Percentiles rank a stretch among this genome's conserved stretches.
phyloP scores from a whole-genome alignment of 345 rosid genomes.

The Populus euphratica region DNA sequence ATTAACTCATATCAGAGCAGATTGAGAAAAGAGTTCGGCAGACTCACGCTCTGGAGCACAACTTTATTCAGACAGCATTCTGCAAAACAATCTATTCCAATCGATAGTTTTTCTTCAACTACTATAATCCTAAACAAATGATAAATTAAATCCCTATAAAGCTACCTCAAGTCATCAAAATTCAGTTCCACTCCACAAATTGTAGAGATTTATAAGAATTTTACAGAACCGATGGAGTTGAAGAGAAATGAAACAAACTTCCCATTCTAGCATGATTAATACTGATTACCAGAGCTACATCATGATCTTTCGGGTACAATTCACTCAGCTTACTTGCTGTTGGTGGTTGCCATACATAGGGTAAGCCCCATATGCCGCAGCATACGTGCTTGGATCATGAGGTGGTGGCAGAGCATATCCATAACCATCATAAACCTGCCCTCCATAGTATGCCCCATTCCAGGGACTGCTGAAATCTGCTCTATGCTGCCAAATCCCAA shows the following conservation, averaged over 20 bases:
- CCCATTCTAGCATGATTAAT: slow-evolving; percentile 22
- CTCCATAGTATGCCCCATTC: slow-evolving; percentile 74
- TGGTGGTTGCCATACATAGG: slow-evolving; percentile 78
- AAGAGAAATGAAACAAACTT: slow-evolving; percentile 21
- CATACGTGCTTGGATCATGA: slow-evolving; percentile 75
- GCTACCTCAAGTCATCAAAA: slow-evolving; percentile 53
- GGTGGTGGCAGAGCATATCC: slow-evolving; percentile 74
- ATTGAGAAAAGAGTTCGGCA: neutral
- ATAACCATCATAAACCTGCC: slow-evolving; percentile 71
- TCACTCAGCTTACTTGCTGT: slow-evolving; percentile 85
- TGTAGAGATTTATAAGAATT: slow-evolving; percentile 41
- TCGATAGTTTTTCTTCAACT: neutral
- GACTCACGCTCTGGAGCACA: neutral
- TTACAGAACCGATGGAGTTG: slow-evolving; percentile 35
- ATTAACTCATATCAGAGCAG: neutral
- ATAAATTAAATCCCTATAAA: slow-evolving; percentile 35
- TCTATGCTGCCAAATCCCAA: slow-evolving; percentile 47
- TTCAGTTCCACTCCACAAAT: slow-evolving; percentile 53
- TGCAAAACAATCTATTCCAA: slow-evolving; percentile 15
- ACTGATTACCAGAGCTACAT: slow-evolving; percentile 24
- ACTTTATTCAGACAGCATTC: slow-evolving; percentile 2
- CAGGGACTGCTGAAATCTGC: slow-evolving; percentile 75
- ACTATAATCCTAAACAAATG: slow-evolving; percentile 20
- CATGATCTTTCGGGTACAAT: neutral
- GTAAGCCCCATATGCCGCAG: slow-evolving; percentile 65